phyloP scores from a whole-genome alignment of 2,329 filamentous ascomycete species.

The Colletotrichum tanaceti region DNA sequence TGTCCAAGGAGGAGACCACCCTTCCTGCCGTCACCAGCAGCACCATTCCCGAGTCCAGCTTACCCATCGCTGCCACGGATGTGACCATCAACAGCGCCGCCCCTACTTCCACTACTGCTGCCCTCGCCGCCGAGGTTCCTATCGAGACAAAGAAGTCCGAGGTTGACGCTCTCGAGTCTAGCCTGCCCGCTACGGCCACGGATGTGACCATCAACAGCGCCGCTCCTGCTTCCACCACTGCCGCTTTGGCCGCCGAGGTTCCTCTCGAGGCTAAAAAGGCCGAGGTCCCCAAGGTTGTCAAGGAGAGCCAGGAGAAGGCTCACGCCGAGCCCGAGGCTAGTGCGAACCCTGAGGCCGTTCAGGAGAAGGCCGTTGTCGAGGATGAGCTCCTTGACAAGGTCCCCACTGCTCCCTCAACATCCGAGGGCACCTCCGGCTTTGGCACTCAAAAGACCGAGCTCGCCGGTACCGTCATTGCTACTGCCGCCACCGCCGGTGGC shows the following conservation, averaged over 20 bases:
- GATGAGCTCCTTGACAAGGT: constrained; percentile 77
- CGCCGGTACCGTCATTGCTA: constrained; percentile 53
- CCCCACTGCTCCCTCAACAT: constrained; percentile 67
- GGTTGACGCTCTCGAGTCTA: constrained; percentile 73
- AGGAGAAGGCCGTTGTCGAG: constrained; percentile 78
- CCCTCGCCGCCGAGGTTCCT: constrained; percentile 75
- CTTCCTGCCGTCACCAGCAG: constrained; percentile 69
- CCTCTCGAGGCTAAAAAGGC: constrained; percentile 69
- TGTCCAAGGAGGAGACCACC: constrained; percentile 51
- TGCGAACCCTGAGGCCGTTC: constrained; percentile 71
- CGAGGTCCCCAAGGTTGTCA: constrained; percentile 72
- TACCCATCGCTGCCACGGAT: constrained; percentile 68
- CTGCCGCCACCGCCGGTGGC: constrained; percentile 53
- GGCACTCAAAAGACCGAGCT: constrained; percentile 65
- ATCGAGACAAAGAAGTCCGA: constrained; percentile 60
- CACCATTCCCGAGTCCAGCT: constrained; percentile 84
- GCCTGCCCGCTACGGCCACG: constrained; percentile 70
- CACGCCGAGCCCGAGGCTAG: constrained; percentile 75
- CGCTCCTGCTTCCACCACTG: constrained; percentile 71
- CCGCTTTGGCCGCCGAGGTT: constrained; percentile 74
- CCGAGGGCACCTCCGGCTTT: constrained; percentile 65
- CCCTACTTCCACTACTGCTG: constrained; percentile 73
- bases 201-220: constrained; percentile 65
- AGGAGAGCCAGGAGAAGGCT: constrained; percentile 77
- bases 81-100: constrained; percentile 64